Conservation (phyloP, 805 yeast species). For the Phaffomyces opuntiae region DNA sequence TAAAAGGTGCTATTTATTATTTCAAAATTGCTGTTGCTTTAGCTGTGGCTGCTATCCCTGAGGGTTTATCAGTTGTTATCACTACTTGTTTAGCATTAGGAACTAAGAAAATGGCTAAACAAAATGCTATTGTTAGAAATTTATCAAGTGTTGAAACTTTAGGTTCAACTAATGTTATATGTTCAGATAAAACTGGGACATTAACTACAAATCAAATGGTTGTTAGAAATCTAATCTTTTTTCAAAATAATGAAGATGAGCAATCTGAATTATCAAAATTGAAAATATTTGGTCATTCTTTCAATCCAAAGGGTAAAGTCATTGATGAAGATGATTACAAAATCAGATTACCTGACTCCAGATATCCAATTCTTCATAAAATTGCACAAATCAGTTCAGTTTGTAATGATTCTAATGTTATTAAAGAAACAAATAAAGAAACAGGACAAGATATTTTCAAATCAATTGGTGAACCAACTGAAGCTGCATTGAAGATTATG, state of each 20-base stretch:
- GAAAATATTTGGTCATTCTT: conserved; percentile 33
- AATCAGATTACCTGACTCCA: conserved; percentile 28
- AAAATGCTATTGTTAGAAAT: conserved; percentile 40
- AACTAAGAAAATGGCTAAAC: conserved; percentile 41
- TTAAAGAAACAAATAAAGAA: conserved; percentile 9
- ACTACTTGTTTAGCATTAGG: conserved; percentile 45
- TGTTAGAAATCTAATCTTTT: conserved; percentile 29
- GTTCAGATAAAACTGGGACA: conserved; percentile 41
- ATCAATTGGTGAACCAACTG: conserved; percentile 48
- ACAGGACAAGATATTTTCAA: conserved; percentile 26
- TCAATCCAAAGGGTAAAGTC: conserved; percentile 23
- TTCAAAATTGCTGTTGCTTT: conserved; percentile 42
- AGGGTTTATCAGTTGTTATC: conserved; percentile 45
- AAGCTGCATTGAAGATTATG: conserved; percentile 43
- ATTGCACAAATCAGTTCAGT: conserved; percentile 25
- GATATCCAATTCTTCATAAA: conserved; percentile 27
- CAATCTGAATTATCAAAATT: conserved; percentile 21
- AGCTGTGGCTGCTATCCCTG: conserved; percentile 50
- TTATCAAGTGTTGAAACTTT: conserved; percentile 49
- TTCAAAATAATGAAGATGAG: conserved; percentile 20
- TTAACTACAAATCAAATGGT: conserved; percentile 47
- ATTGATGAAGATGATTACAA: conserved; percentile 19
- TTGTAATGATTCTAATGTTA: conserved; percentile 31
- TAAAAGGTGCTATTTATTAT: conserved; percentile 40
- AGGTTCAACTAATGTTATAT: conserved; percentile 46